Percentiles rank a stretch among this genome's conserved stretches.
Conservation (phyloP, 495 filamentous ascomycete genomes). For the Penicillium nucicola region DNA sequence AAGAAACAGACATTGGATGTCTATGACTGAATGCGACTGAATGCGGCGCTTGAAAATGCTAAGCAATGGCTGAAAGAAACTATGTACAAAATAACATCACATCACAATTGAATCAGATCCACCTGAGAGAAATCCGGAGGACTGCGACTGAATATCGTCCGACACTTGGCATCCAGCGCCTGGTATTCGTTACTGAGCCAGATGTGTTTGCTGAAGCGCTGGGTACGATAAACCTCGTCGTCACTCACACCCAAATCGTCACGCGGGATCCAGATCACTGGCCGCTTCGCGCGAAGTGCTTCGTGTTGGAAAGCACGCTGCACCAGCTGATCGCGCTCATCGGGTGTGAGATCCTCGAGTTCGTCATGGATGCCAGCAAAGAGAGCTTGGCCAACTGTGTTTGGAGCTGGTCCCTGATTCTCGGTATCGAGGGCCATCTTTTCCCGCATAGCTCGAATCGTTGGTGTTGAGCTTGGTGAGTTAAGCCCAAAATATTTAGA, state of each 20-base stretch:
- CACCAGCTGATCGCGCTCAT: constrained; percentile 84
- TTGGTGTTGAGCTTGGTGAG: constrained; percentile 28
- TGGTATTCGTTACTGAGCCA: constrained; percentile 95
- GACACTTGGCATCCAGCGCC: constrained; percentile 75
- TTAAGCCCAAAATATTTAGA: constrained; percentile 40
- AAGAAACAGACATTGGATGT: constrained; percentile 1
- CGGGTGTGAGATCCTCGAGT: constrained; percentile 89
- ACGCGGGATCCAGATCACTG: constrained; percentile 90
- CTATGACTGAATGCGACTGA: constrained; percentile 17
- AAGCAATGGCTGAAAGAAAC: constrained; percentile 12
- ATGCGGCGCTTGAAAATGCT: constrained; percentile 25
- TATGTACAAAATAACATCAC: constrained; percentile 16
- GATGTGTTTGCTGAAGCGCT: constrained; percentile 73
- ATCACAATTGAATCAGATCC: constrained; percentile 78
- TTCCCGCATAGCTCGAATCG: constrained; percentile 33
- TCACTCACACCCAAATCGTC: constrained; percentile 89
- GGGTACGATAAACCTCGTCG: constrained; percentile 80
- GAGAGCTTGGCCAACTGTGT: constrained; percentile 67
- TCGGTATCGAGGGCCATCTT: constrained; percentile 55
- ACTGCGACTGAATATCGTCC: constrained; percentile 82
- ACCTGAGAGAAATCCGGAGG: constrained; percentile 92
- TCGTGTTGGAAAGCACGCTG: constrained; percentile 88
- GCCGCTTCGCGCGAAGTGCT: constrained; percentile 79
- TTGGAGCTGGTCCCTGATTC: constrained; percentile 54
- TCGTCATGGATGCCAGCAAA: constrained; percentile 87